phyloP scores from a whole-genome alignment of 768 basidiomycete genomes.

The Boletus pseudopeckii region DNA sequence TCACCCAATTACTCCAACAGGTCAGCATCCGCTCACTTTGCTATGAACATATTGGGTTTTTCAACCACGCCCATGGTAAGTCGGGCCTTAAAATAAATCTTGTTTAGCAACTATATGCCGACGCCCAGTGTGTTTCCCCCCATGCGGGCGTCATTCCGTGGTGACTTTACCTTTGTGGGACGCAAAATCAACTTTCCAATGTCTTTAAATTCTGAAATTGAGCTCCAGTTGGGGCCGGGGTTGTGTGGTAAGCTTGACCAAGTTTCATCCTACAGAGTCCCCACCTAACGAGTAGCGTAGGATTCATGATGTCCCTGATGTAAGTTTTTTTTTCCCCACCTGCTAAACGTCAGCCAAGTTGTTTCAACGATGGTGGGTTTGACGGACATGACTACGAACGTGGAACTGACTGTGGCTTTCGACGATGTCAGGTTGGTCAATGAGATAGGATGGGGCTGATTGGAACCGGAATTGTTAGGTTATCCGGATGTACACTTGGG shows the following conservation, averaged over 20 bases:
- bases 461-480: background rate
- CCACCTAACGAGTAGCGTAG: background rate
- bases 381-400: background rate
- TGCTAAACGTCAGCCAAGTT: background rate
- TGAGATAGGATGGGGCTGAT: background rate
- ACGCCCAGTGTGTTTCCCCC: background rate
- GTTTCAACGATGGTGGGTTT: background rate
- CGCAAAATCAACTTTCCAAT: background rate
- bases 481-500: constrained; percentile 11
- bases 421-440: background rate
- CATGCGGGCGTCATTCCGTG: no score
- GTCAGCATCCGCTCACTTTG: background rate
- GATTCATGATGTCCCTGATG: background rate
- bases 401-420: background rate
- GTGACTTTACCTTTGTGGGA: background rate
- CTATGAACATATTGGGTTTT: background rate
- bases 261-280: background rate
- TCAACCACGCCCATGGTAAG: background rate
- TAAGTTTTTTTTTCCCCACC: background rate
- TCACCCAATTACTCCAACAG: background rate
- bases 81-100: background rate
- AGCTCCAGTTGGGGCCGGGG: background rate
- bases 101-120: background rate
- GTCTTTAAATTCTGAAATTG: background rate
- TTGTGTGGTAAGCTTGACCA: constrained; percentile 2